Base-by-base conservation (phyloP, 352 stramenopile genomes). In the Pythium aristosporum region DNA sequence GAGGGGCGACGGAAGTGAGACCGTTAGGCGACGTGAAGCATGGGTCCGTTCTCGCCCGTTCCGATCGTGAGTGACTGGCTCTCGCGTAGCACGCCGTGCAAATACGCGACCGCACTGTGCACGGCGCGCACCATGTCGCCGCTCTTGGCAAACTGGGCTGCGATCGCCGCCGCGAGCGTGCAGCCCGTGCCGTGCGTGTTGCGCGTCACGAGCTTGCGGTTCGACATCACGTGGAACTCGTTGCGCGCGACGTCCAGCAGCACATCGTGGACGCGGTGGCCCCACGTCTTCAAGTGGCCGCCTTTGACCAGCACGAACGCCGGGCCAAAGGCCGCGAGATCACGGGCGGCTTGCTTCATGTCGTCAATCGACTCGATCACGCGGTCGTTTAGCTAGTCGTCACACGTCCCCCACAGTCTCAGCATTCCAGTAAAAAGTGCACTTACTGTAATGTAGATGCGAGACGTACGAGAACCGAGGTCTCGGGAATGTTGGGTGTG, bases 401-500 rank as follows among this genome's bases (percentile, higher is more conserved):
- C 25, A 30, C 25, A 30, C 25, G 25, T n/a, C 25, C 5, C 25
- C 25, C 25, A 30, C 25, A 5, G 25, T 30, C 25, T 30, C 25
- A 57, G 16, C 5, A 25, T 49, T 36, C 18, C 43, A 63, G 64
- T 9, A 25, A 43, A 54, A 28, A 32, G 25, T 48, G 47, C 34
- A 39, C 1, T 5, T 12, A 56, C 28, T 10, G 8, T 25, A 54
- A 46, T n/a, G 52, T 58, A 51, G 25, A 30, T 30, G 25, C 25
- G 5, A 2, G 25, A 54, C 77, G 65, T 56, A 98, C 72, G 30
- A 98, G 70, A 36, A 79, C 86, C 34, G 96, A 87, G 2, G 92
- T 94, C 71, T 98, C 95, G n/a, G 88, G 93, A 65, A 96, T 94
- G 67, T 98, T 98, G 23, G 95, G 95, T 36, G 93, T 98, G 54